Evolutionary conservation across 2,329 filamentous ascomycete species (phyloP), one percentile per base, ranked within the genome.

Genomic region (Nemania sp.): DNA sequence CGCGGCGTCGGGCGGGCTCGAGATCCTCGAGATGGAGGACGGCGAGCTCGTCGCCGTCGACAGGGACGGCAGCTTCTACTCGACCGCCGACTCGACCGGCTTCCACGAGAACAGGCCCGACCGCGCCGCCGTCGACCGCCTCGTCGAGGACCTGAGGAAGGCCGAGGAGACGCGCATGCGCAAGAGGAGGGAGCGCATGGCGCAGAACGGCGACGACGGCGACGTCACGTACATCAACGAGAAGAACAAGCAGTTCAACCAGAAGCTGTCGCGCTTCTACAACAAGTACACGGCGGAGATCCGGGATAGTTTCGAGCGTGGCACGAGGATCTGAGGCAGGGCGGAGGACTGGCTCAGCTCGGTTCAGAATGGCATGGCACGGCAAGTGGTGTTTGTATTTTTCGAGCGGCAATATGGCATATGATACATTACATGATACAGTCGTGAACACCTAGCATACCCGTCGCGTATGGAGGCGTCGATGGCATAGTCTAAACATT

Each of bases 241-340:
- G 79, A 97, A 99, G 89, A 99, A 99, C 83, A 98, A 98, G 83
- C 92, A 97, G 83, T 99, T 99, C 81, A 99, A 99, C 86, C 88
- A 96, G 80, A 98, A 99, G 80, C 81, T 99, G 76, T 83, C 90
- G 55, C 84, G 95, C 67, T 99, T 98, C 80, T 99, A 99, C 79
- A 95, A 99, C 80, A 96, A 97, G 81, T 99, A 99, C 77, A 99
- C 95, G 47, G 87, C 90, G 34, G 95, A 99, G 76, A 98, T 99
- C 70, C 83, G 95, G 73, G 95, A 99, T 73, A 97, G 90, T 76
- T 99, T 99, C 75, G 95, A 99, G 83, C 86, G 95, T 66, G 95
- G 95, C 17, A 98, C 95, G 3, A 96, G 96, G 85, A 95, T 98
- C 75, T 98, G 73, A 82, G 29, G n/a, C n/a, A 78, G 7, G 7